phyloP scores from a whole-genome alignment of 2,329 filamentous ascomycete genomes.

The Verticillium zaregamsianum region DNA sequence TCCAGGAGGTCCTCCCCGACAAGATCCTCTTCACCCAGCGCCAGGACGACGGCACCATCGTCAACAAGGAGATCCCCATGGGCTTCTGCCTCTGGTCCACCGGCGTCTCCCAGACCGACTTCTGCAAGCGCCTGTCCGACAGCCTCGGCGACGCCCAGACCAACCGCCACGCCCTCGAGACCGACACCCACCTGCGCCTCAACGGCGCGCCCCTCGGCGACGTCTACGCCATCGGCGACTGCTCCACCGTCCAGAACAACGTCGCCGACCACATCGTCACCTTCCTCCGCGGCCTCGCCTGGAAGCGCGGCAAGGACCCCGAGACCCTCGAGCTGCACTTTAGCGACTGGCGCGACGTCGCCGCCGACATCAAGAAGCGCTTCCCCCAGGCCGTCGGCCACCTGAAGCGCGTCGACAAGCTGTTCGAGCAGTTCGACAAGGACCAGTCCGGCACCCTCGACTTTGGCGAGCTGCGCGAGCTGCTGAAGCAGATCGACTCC shows the following conservation, averaged over 20 bases:
- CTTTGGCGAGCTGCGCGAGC: constrained; percentile 84
- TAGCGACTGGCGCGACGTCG: constrained; percentile 81
- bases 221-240: constrained; percentile 95
- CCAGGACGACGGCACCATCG: constrained; percentile 61
- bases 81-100: constrained; percentile 98
- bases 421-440: constrained; percentile 89
- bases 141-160: constrained; percentile 74
- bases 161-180: constrained; percentile 89
- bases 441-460: constrained; percentile 91
- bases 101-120: constrained; percentile 80
- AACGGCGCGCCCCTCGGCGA: constrained; percentile 87
- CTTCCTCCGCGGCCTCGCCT: constrained; percentile 85
- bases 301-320: constrained; percentile 87
- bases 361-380: constrained; percentile 75
- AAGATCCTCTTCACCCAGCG: constrained; percentile 88
- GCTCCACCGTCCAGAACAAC: constrained; percentile 96
- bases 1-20: constrained; percentile 81
- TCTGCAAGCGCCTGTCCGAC: constrained; percentile 72
- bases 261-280: constrained; percentile 84
- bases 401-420: constrained; percentile 80
- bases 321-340: constrained; percentile 85
- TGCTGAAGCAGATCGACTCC: constrained; percentile 86
- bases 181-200: constrained; percentile 86
- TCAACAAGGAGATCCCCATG: constrained; percentile 93
- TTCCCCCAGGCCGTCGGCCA: constrained; percentile 91